These are phyloP conservation scores for Trebouxia gelatinosa DNA, from an alignment of 163 green algal genomes.

Conservation along the genomic window DNA sequence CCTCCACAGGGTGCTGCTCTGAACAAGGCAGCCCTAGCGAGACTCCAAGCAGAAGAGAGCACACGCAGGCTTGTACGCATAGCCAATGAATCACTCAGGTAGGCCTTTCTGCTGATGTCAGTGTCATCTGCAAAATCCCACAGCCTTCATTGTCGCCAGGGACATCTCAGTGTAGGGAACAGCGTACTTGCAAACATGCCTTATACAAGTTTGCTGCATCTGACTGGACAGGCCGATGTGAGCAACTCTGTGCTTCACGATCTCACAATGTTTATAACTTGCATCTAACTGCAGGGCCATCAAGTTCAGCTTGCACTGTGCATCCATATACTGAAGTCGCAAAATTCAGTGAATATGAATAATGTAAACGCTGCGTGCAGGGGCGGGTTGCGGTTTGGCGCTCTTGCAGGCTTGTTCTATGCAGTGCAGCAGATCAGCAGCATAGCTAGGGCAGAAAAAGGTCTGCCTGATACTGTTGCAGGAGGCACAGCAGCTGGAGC, in stretches of 20 bases:
- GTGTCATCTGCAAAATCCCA: background rate
- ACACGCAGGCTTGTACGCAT: conserved; percentile 19
- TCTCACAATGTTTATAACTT: background rate
- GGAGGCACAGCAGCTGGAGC: conserved; percentile 26
- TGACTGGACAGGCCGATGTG: background rate
- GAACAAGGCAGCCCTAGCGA: conserved; percentile 26
- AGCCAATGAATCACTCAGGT: conserved; percentile 31
- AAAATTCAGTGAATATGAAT: background rate
- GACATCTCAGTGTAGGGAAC: background rate
- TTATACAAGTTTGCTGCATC: background rate
- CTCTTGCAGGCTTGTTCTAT: conserved; percentile 30
- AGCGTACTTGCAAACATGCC: background rate
- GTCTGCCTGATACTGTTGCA: conserved; percentile 7
- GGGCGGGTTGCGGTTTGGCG: conserved; percentile 33
- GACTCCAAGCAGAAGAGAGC: conserved; percentile 35
- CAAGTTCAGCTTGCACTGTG: background rate
- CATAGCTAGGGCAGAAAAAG: conserved; percentile 13
- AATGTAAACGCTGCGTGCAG: conserved; percentile 24
- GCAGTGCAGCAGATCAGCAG: conserved; percentile 30
- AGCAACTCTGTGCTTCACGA: background rate
- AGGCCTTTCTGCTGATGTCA: background rate
- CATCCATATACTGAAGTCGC: too few species aligned
- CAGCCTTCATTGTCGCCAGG: background rate
- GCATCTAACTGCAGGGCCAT: background rate
- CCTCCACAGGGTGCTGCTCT: background rate